phyloP scores from a whole-genome alignment of 441 rosid genomes.

The Erodium trifolium region DNA sequence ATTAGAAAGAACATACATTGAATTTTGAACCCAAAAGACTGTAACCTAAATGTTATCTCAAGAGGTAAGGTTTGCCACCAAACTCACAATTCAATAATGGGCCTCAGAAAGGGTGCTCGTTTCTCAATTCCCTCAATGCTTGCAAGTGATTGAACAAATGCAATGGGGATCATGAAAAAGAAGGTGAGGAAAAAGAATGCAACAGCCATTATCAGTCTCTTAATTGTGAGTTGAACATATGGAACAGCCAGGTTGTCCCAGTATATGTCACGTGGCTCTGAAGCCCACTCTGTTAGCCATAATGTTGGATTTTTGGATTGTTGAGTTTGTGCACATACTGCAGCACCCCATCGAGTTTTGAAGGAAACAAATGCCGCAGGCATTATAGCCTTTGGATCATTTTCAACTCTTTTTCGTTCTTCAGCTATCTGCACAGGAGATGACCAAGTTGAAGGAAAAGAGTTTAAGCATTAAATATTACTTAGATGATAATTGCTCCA shows the following conservation, averaged over 20 bases:
- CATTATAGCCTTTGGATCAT: conserved; percentile 69
- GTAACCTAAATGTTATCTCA: not conserved
- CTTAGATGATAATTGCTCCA: no score
- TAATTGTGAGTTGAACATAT: conserved; percentile 59
- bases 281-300: conserved; percentile 96
- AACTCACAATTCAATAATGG: conserved; percentile 62
- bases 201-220: conserved; percentile 59
- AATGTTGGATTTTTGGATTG: conserved; percentile 79
- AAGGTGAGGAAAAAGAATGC: conserved; percentile 91
- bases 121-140: conserved; percentile 79
- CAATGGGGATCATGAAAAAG: conserved; percentile 90
- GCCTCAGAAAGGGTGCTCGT: conserved; percentile 55
- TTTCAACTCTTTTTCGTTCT: conserved; percentile 53
- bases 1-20: not conserved
- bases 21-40: not conserved
- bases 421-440: conserved; percentile 44
- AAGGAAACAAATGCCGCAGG: conserved; percentile 97
- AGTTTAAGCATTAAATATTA: no score
- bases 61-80: conserved; percentile 14
- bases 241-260: conserved; percentile 91
- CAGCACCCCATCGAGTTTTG: conserved; percentile 93
- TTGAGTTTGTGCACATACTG: conserved; percentile 95
- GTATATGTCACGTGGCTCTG: conserved; percentile 93
- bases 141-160: conserved; percentile 86
- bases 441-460: not conserved